phyloP scores from a whole-genome alignment of 2,329 filamentous ascomycete genomes.

The Colletotrichum tabaci region DNA sequence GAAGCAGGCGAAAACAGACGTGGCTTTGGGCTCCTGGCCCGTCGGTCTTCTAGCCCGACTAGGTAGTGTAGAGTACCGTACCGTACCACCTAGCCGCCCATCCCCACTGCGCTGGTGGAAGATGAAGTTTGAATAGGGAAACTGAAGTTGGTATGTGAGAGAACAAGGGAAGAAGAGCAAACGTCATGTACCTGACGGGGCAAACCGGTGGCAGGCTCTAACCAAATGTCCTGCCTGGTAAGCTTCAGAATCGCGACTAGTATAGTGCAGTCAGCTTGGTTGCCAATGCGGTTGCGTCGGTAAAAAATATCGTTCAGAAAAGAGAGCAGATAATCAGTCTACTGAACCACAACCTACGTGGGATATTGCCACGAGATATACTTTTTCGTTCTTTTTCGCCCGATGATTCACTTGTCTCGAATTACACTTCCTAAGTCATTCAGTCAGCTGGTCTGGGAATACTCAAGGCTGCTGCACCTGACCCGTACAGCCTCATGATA shows the following conservation, averaged over 20 bases:
- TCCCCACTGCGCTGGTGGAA: too few relatives aligned
- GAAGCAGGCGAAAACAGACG: not conserved
- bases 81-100: conserved; percentile 6
- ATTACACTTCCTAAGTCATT: not conserved
- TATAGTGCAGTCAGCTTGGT: not conserved
- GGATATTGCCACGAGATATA: not conserved
- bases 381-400: not conserved
- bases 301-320: not conserved
- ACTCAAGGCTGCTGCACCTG: conserved; percentile 36
- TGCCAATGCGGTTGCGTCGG: too few relatives aligned
- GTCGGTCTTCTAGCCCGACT: not conserved
- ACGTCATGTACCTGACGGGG: not conserved
- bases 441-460: conserved; percentile 18
- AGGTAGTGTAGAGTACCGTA: not conserved
- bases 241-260: not conserved
- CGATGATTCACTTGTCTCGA: too few relatives aligned
- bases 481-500: conserved; percentile 41
- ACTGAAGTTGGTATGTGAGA: not conserved
- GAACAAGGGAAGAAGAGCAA: not conserved
- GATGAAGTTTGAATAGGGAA: not conserved
- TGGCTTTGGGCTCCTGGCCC: not conserved
- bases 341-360: not conserved
- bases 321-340: not conserved
- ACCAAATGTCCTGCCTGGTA: not conserved
- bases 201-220: not conserved